Base-by-base conservation (phyloP, 441 rosid species). In the Erysimum cheiri region DNA sequence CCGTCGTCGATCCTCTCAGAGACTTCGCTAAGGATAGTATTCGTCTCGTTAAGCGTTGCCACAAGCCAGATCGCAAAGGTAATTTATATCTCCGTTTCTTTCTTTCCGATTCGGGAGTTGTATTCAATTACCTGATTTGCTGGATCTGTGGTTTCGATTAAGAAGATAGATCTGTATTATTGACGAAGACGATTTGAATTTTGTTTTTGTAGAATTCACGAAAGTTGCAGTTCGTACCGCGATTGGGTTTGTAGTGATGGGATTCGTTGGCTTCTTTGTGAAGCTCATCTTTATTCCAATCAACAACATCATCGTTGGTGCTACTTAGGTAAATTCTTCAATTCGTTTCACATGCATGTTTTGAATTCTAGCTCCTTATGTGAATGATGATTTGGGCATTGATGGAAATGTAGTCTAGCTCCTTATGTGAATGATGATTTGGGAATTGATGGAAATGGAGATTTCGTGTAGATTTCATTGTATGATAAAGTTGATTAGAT, bases 51-150 rank as follows among this genome's bases (percentile, higher is more conserved):
- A 87, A 91, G 87, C 84, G 93, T 26, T 91, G 93, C 68, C 97
- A 89, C 86, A 91, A 89, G 70, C 96, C 96, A 68, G 96, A 89
- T 74, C 92, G 89, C 70, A 91, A 91, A 86, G 97, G 93, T 87
- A 48, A 48, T 22, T 48, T 22, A 44, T 17, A 3, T 15, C 12
- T 9, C 13, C 13, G 17, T 41, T 41, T 41, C 46, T 13, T 19
- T 12, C 7, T 1, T 46, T 46, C 11, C 24, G 24, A 22, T 22
- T 22, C 24, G 2, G 24, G 24, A 22, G 1, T 22, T 22, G 24
- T 22, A 22, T 22, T 22, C 24, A 22, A 22, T 19, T 19, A 19
- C 22, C 22, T 19, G 11, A 15, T n/a, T 0, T 22, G 8, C 7
- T 68, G 19, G 71, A 67, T 67, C 61, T 53, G 5, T 31, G 3